phyloP scores from a whole-genome alignment of 257 asterid genomes.

The Nicotiana knightiana region DNA sequence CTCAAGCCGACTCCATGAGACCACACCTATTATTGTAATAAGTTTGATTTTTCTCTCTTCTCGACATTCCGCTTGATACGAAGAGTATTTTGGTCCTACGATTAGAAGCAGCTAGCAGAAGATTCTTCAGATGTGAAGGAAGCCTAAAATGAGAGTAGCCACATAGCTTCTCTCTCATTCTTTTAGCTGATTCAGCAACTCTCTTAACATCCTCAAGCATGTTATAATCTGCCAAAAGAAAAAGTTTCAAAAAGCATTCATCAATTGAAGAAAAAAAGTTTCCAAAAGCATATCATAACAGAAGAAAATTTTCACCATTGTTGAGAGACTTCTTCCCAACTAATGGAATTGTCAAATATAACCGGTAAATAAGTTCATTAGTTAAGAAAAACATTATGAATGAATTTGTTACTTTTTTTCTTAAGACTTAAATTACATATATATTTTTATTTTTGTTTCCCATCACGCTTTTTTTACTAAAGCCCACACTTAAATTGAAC shows the following conservation, averaged over 20 bases:
- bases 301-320: too few species aligned
- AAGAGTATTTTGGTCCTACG: constrained; percentile 48
- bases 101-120: constrained; percentile 49
- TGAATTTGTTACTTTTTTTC: too few species aligned
- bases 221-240: constrained; percentile 47
- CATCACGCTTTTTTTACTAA: too few species aligned
- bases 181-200: constrained; percentile 75
- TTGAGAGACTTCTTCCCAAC: too few species aligned
- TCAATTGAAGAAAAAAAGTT: too few species aligned
- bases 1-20: not conserved
- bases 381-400: too few species aligned
- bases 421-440: too few species aligned
- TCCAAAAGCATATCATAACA: too few species aligned
- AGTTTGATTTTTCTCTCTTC: constrained; percentile 53
- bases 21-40: constrained; percentile 45
- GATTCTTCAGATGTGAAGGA: constrained; percentile 48
- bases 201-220: constrained; percentile 93
- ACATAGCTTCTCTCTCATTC: constrained; percentile 50
- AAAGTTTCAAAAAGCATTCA: not conserved
- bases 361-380: too few species aligned
- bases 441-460: too few species aligned
- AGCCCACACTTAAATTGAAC: too few species aligned
- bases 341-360: too few species aligned
- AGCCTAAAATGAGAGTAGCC: constrained; percentile 39
- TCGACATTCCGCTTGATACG: constrained; percentile 68